Base-by-base conservation (phyloP, 2,329 filamentous ascomycete species). In the Phyllosticta citribraziliensis region DNA sequence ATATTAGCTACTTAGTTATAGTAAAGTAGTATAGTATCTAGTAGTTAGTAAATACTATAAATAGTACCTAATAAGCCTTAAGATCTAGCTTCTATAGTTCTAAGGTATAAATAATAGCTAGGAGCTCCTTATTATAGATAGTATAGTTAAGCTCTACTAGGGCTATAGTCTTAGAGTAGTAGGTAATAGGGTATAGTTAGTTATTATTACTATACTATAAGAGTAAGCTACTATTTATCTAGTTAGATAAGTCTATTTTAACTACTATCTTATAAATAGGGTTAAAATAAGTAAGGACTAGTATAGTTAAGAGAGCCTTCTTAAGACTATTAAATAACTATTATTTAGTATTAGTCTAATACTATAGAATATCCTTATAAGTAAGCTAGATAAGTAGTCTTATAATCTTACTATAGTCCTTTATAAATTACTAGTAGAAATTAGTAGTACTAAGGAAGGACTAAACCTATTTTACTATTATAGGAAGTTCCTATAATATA, bases 361-460 rank as follows among this genome's bases (percentile, higher is more conserved):
- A 1, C 11, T 30, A 55, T 3, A 10, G 8, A 14, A 11, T 4
- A 17, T 53, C 52, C 22, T 53, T 53, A 5, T 22, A 9, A 33
- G 30, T 33, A 2, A 33, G 30, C 52, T 53, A 54, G 5, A 17
- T 54, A 2, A 27, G 52, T 9, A 17, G 52, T 11, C 25, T 17
- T 2, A 2, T 17, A 24, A 54, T 25, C 11, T 12, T 2, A 10
- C 3, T 5, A 12, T 55, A 35, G 25, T 30, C 6, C 5, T 3
- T 19, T 8, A 55, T 33, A 33, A 55, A 55, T 24, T 61, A 51
- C 52, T 20, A 20, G 24, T 64, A 61, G 50, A 63, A 63, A 54
- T 63, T 64, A 54, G 57, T n/a, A n/a, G n/a, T n/a, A n/a, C 40
- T 56, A 64, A 62, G 14, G 19, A 64, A 63, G 14, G 17, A 62